A percentile compares a stretch with the other conserved stretches of the same genome.
phyloP scores from a whole-genome alignment of 2,329 filamentous ascomycete genomes.

The Pseudocercospora macadamiae region DNA sequence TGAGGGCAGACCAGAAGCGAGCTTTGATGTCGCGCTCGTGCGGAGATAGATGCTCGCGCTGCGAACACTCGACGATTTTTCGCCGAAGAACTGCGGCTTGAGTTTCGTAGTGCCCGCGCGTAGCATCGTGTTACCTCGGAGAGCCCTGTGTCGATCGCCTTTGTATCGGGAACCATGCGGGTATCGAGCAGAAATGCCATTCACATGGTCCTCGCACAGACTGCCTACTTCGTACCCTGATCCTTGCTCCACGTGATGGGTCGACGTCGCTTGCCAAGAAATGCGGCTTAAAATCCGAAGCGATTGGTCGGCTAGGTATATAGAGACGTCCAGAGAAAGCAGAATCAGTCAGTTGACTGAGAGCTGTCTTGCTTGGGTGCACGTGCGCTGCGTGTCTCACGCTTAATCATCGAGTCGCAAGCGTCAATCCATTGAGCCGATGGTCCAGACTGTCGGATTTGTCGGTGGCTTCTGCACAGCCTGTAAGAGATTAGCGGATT shows the following conservation, averaged over 20 bases:
- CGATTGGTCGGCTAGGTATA: background rate
- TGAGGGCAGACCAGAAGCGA: too few species aligned
- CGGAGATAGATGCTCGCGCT: too few species aligned
- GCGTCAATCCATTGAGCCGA: background rate
- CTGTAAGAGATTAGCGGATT: slow-evolving; percentile 7
- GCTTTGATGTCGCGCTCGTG: too few species aligned
- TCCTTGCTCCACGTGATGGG: background rate
- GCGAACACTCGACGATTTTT: too few species aligned
- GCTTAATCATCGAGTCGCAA: background rate
- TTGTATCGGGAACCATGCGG: background rate
- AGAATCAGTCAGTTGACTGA: background rate
- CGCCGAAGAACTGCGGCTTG: too few species aligned
- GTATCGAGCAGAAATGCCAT: background rate
- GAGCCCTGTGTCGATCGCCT: background rate
- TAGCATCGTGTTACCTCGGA: background rate
- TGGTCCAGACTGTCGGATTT: slow-evolving; percentile 7
- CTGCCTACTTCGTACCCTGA: background rate
- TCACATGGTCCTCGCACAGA: background rate
- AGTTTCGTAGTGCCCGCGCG: background rate
- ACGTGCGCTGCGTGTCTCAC: background rate
- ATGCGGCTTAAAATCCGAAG: background rate
- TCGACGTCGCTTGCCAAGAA: background rate
- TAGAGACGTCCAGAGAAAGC: background rate
- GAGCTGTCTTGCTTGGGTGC: background rate
- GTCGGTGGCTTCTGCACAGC: background rate